Evolutionary conservation across 2,329 filamentous ascomycete genomes (phyloP).

Genomic region (Xylaria sp.): DNA sequence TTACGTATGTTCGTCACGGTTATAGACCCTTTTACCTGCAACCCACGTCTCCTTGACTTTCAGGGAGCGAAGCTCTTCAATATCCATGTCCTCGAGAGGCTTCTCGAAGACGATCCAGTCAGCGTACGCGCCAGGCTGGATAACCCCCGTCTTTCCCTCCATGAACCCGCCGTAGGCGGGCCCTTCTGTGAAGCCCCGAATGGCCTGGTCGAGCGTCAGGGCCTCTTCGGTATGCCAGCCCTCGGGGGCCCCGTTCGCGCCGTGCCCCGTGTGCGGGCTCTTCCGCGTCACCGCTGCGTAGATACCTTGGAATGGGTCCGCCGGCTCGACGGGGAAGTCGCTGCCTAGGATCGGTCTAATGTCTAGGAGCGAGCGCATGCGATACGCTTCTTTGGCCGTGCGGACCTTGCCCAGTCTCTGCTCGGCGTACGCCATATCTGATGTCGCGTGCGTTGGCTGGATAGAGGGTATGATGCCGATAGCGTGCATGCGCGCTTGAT

Average conservation of each 20-base stretch:
- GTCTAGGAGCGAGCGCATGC: slow-evolving; percentile 71
- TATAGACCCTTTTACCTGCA: slow-evolving; percentile 64
- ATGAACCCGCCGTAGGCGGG: slow-evolving; percentile 69
- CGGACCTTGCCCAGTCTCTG: slow-evolving; percentile 67
- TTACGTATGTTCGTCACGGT: slow-evolving; percentile 18
- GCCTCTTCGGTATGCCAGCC: slow-evolving; percentile 72
- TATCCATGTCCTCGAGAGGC: slow-evolving; percentile 61
- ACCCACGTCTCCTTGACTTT: slow-evolving; percentile 76
- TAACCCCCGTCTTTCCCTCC: slow-evolving; percentile 68
- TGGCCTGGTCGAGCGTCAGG: slow-evolving; percentile 67
- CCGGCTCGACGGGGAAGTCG: slow-evolving; percentile 78
- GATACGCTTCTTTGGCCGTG: slow-evolving; percentile 68
- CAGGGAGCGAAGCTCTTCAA: slow-evolving; percentile 65
- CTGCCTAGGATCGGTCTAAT: slow-evolving; percentile 69
- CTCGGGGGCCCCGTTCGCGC: slow-evolving; percentile 56
- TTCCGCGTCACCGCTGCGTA: slow-evolving; percentile 74
- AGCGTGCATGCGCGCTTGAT: slow-evolving; percentile 68
- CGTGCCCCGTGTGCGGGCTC: slow-evolving; percentile 66
- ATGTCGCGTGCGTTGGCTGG: slow-evolving; percentile 78
- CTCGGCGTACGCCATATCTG: slow-evolving; percentile 75
- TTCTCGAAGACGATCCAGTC: slow-evolving; percentile 77
- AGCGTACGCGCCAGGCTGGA: slow-evolving; percentile 69
- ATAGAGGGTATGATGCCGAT: slow-evolving; percentile 74
- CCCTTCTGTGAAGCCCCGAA: slow-evolving; percentile 70
- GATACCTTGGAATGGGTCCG: slow-evolving; percentile 74